A percentile compares a stretch with the other conserved stretches of the same genome.
Conservation (phyloP, 2,329 filamentous ascomycete genomes). For the Rhinocladiella similis region DNA sequence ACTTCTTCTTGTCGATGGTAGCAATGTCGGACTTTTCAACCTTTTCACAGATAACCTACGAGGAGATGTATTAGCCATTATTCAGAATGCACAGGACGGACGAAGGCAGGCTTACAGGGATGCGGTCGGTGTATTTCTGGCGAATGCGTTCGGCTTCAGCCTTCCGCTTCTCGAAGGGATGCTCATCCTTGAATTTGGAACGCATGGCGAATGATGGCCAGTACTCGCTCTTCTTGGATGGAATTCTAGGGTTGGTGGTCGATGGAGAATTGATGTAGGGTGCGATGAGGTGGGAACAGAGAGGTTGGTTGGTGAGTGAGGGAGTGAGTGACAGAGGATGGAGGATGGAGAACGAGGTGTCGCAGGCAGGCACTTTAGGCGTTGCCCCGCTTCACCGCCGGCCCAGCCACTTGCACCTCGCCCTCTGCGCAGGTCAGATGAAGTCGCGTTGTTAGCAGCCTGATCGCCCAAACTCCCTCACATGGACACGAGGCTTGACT, state of each 20-base stretch:
- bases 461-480: background rate
- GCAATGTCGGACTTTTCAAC: slow-evolving; percentile 99
- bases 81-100: slow-evolving; percentile 4
- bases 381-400: background rate
- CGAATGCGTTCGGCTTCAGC: slow-evolving; percentile 98
- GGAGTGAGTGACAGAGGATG: slow-evolving; percentile 31
- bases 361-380: slow-evolving; percentile 1
- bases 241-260: background rate
- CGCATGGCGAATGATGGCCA: slow-evolving; percentile 61
- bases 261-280: slow-evolving; percentile 20
- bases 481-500: background rate
- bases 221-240: slow-evolving; percentile 23
- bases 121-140: slow-evolving; percentile 97
- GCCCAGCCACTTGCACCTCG: background rate
- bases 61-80: slow-evolving; percentile 21
- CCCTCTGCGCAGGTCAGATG: background rate
- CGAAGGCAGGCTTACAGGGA: slow-evolving; percentile 70
- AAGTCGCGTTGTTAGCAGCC: background rate
- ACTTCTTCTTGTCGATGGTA: slow-evolving; percentile 99
- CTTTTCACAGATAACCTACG: slow-evolving; percentile 97
- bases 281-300: slow-evolving; percentile 21
- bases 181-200: slow-evolving; percentile 99
- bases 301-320: slow-evolving; percentile 30
- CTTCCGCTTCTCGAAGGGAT: slow-evolving; percentile 99
- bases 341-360: background rate